These are phyloP conservation scores for Papiliotrema flavescens DNA, from an alignment of 1,284 basidiomycete species.

Conservation along the genomic window DNA sequence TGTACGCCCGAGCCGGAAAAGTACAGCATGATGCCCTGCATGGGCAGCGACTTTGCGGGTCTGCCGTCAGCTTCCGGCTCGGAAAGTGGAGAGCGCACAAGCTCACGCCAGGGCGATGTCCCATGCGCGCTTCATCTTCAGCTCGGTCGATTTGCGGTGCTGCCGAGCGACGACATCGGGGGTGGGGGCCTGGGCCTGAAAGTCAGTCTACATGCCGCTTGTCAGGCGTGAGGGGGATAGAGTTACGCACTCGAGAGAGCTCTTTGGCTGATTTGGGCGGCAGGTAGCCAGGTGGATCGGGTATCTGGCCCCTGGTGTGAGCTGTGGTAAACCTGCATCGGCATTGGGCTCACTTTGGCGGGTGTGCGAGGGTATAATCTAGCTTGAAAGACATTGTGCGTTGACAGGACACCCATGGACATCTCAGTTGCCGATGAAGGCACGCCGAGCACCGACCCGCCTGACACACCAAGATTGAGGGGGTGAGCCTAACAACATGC, in stretches of 20 bases:
- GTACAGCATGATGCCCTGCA: conserved; percentile 95
- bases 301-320: conserved; percentile 11
- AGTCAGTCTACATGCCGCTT: neutral
- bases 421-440: neutral
- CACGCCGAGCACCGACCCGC: neutral
- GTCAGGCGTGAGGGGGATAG: neutral
- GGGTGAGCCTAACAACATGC: neutral
- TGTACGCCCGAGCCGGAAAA: conserved; percentile 91
- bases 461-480: neutral
- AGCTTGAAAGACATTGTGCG: conserved; percentile 4
- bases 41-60: conserved; percentile 81
- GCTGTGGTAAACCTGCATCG: neutral
- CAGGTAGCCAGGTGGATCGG: conserved; percentile 29
- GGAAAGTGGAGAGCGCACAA: neutral
- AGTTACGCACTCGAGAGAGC: conserved; percentile 15
- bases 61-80: conserved; percentile 17
- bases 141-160: conserved; percentile 37
- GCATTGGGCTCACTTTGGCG: conserved; percentile 14
- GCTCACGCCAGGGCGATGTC: conserved; percentile 66
- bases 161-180: conserved; percentile 14
- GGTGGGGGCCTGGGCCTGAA: conserved; percentile 2
- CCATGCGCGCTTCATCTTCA: conserved; percentile 81
- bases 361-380: conserved; percentile 17
- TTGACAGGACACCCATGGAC: neutral
- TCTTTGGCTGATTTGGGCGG: conserved; percentile 20